Evolutionary conservation across 192 early-diverging fungal genomes (phyloP).

Genomic region (Linnemannia exigua): DNA sequence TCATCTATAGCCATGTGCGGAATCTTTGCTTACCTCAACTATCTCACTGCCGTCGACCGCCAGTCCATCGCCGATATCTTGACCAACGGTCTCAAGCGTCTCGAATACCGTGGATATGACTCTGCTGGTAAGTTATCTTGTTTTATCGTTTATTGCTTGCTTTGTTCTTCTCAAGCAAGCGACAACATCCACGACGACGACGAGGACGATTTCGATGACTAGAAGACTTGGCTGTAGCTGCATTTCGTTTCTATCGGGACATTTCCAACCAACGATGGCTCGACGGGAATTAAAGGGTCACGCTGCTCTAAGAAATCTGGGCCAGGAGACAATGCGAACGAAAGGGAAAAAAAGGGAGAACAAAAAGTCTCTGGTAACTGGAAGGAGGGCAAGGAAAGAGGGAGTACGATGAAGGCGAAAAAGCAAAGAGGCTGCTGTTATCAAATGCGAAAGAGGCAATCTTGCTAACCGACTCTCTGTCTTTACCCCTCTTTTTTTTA

Average conservation of each 20-base stretch:
- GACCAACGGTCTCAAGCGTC: slow-evolving; percentile 90
- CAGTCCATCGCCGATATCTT: slow-evolving; percentile 91
- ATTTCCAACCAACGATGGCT: not conserved
- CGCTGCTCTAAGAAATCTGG: slow-evolving; percentile 11
- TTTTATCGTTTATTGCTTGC: not conserved
- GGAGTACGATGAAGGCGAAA: not conserved
- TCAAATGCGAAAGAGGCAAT: not conserved
- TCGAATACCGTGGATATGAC: slow-evolving; percentile 99
- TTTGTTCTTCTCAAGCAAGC: not conserved
- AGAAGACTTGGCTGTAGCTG: not conserved
- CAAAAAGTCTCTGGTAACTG: not conserved
- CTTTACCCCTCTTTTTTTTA: not conserved
- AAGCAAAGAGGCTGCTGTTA: not conserved
- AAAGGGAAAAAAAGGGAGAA: not conserved
- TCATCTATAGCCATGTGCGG: slow-evolving; percentile 72
- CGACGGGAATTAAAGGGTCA: slow-evolving; percentile 11
- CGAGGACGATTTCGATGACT: not conserved
- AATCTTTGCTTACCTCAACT: slow-evolving; percentile 88
- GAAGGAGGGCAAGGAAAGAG: not conserved
- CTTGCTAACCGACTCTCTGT: not conserved
- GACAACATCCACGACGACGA: not conserved
- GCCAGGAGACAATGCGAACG: not conserved
- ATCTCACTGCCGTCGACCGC: slow-evolving; percentile 93
- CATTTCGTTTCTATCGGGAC: not conserved
- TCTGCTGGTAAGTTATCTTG: slow-evolving; percentile 81